Evolutionary conservation across 2,329 filamentous ascomycete species (phyloP).

Genomic region (Trichophyton schoenleinii): DNA sequence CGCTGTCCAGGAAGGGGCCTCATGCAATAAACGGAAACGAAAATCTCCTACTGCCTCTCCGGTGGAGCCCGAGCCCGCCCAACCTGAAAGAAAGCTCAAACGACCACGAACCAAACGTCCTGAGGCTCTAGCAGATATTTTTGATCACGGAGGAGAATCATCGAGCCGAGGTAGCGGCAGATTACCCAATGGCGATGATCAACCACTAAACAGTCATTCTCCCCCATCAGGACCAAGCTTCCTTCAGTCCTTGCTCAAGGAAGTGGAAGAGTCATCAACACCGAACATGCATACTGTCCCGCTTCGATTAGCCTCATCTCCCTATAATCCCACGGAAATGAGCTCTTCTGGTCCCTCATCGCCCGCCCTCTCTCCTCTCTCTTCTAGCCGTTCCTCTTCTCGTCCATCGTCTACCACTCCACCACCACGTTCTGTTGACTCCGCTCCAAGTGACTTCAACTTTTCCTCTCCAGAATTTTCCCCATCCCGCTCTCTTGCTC

Average conservation of each 20-base stretch:
- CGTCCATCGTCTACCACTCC: conserved; percentile 57
- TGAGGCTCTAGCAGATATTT: conserved; percentile 36
- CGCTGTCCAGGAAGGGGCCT: conserved; percentile 45
- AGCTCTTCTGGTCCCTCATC: conserved; percentile 19
- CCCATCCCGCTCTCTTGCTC: conserved; percentile 44
- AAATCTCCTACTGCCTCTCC: conserved; percentile 66
- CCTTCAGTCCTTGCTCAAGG: conserved; percentile 71
- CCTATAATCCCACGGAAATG: conserved; percentile 25
- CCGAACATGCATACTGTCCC: conserved; percentile 20
- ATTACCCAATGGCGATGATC: conserved; percentile 19
- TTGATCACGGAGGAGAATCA: conserved; percentile 24
- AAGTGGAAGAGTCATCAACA: conserved; percentile 54
- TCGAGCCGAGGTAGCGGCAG: conserved; percentile 25
- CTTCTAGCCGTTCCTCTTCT: conserved; percentile 51
- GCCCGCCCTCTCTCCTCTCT: conserved; percentile 35
- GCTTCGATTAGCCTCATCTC: conserved; percentile 21
- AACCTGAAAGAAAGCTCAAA: conserved; percentile 74
- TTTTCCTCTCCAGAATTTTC: conserved; percentile 67
- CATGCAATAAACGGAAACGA: conserved; percentile 48
- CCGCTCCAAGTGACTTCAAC: conserved; percentile 58
- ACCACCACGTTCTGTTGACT: conserved; percentile 54
- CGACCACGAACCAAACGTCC: conserved; percentile 67
- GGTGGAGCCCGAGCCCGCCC: conserved; percentile 48
- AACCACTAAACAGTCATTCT: conserved; percentile 18
- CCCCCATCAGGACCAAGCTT: conserved; percentile 51